phyloP scores from a whole-genome alignment of 805 yeast species.

The Suhomyces sp. region DNA sequence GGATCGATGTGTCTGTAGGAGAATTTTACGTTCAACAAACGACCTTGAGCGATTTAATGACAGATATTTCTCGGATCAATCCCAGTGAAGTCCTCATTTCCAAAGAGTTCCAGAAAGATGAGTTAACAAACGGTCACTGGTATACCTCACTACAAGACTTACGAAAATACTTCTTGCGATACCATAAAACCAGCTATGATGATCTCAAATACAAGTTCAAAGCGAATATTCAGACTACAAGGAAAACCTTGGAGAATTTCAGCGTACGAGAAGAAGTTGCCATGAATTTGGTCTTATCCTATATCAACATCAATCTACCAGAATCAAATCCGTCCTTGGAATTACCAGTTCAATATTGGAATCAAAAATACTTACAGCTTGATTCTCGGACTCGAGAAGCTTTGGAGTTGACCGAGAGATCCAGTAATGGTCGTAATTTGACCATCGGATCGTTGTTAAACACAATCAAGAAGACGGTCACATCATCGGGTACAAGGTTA shows the following conservation, averaged over 20 bases:
- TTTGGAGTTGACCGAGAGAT: slow-evolving; percentile 65
- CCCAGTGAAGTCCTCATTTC: slow-evolving; percentile 79
- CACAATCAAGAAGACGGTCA: slow-evolving; percentile 70
- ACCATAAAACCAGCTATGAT: slow-evolving; percentile 36
- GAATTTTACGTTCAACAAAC: slow-evolving; percentile 69
- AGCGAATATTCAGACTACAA: slow-evolving; percentile 35
- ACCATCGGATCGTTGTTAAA: slow-evolving; percentile 68
- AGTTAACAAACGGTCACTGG: slow-evolving; percentile 50
- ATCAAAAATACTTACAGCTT: slow-evolving; percentile 62
- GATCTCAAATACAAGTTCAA: slow-evolving; percentile 35
- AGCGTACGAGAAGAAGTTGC: slow-evolving; percentile 58
- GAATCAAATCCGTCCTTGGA: slow-evolving; percentile 61
- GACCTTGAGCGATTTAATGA: slow-evolving; percentile 54
- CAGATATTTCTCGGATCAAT: slow-evolving; percentile 72
- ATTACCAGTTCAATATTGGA: slow-evolving; percentile 59
- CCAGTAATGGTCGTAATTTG: slow-evolving; percentile 40
- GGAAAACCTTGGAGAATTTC: slow-evolving; percentile 32
- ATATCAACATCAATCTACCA: slow-evolving; percentile 73
- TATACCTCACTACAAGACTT: slow-evolving; percentile 58
- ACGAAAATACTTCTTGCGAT: slow-evolving; percentile 59
- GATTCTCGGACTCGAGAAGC: slow-evolving; percentile 80
- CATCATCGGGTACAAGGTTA: slow-evolving; percentile 80
- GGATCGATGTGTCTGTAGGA: slow-evolving; percentile 91
- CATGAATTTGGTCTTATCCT: slow-evolving; percentile 56
- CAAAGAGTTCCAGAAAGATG: slow-evolving; percentile 40